Base-by-base conservation (phyloP, 371 early-diverging fungal genomes). In the Mortierella sp. region DNA sequence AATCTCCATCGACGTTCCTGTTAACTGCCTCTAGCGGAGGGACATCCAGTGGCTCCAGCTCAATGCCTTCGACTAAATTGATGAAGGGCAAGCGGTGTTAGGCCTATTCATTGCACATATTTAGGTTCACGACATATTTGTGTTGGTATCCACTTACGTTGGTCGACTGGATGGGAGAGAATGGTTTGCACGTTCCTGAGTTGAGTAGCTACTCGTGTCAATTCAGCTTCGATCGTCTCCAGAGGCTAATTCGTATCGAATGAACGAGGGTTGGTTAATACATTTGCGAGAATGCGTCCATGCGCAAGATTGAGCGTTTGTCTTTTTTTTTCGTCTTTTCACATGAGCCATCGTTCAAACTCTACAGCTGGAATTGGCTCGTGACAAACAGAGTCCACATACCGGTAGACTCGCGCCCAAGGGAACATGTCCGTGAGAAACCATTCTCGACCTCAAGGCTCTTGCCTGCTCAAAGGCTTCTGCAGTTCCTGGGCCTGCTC, bases 121-220 rank as follows among this genome's bases (percentile, higher is more conserved):
- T 46, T 51, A 38, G 46, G 24, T 54, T 16, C 51, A 18, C 5
- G 8, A n/a, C 4, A 12, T n/a, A 35, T 1, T 5, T 2, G 16
- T 58, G 16, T 7, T 27, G 27, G 21, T 24, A 49, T 38, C 49
- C 7, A 74, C 78, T 60, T 82, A 85, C 86, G 77, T 44, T 82
- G 79, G 32, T 82, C 79, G 27, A 71, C 82, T 41, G 86, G 82
- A 14, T 81, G 86, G n/a, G 82, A 56, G n/a, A 85, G 77, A 43
- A 85, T 85, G 18, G 82, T 70, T 65, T 82, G 77, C 54, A 85
- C 82, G 49, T 85, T 85, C 46, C 86, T 72, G 70, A 85, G 82
- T 71, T 85, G 86, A 5, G 82, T 43, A 27, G 79, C 63, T 2
- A 77, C 86, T 14, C 86, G 79, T 76, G 82, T 77, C 74, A 85